Evolutionary conservation across 208 protist genomes (phyloP).

Genomic region (Crithidia bombi): DNA sequence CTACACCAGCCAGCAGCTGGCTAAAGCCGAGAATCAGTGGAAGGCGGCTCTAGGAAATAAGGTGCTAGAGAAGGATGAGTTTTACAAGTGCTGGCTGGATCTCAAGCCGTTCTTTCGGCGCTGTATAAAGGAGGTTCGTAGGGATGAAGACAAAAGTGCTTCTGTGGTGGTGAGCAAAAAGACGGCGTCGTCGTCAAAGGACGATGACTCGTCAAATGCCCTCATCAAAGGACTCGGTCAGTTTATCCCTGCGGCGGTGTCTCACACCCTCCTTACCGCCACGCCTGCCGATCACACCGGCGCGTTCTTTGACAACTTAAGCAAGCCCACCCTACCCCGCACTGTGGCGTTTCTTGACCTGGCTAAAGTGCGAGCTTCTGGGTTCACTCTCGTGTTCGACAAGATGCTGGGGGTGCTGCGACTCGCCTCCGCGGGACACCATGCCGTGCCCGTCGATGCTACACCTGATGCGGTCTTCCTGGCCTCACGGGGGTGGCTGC

Average conservation of each 20-base stretch:
- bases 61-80: slow-evolving; percentile 21
- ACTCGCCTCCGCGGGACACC: background rate
- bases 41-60: slow-evolving; percentile 20
- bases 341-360: slow-evolving; percentile 7
- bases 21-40: slow-evolving; percentile 19
- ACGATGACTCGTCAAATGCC: too few species aligned
- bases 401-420: slow-evolving; percentile 19
- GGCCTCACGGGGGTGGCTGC: slow-evolving; percentile 21
- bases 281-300: background rate
- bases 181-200: too few species aligned
- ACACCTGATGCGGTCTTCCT: slow-evolving; percentile 1
- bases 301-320: background rate
- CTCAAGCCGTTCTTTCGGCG: slow-evolving; percentile 20
- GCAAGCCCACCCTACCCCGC: background rate
- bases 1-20: slow-evolving; percentile 20
- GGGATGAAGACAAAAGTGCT: background rate
- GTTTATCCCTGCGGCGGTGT: too few species aligned
- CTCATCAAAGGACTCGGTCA: too few species aligned
- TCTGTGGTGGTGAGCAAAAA: background rate
- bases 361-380: slow-evolving; percentile 5
- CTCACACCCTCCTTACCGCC: too few species aligned
- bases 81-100: slow-evolving; percentile 21
- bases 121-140: background rate
- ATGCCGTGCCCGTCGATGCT: background rate
- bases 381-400: slow-evolving; percentile 16